Conservation (phyloP, 306 rosid genomes). For the Lathyrus oleraceus region DNA sequence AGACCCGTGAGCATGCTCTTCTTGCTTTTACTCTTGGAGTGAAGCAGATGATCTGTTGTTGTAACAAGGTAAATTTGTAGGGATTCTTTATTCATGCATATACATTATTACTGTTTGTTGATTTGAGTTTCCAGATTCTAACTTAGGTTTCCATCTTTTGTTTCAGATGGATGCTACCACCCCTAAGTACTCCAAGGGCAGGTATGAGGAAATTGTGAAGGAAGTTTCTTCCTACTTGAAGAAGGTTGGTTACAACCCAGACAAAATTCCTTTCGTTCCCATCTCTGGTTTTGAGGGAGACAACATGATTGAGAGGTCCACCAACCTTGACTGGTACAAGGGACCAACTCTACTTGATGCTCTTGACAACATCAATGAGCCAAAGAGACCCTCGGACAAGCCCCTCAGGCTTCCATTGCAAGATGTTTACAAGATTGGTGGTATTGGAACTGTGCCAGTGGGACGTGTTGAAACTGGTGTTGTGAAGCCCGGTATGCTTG, state of each 20-base stretch:
- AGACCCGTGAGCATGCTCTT: slow-evolving; percentile 49
- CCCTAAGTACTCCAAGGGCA: slow-evolving; percentile 57
- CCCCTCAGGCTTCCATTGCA: slow-evolving; percentile 49
- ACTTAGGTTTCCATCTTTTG: neutral
- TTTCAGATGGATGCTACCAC: slow-evolving; percentile 58
- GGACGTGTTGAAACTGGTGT: slow-evolving; percentile 49
- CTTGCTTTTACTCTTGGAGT: slow-evolving; percentile 51
- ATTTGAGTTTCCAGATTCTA: neutral
- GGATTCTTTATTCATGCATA: accelerated
- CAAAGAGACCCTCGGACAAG: slow-evolving; percentile 50
- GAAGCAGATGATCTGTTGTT: slow-evolving; percentile 49
- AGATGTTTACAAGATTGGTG: slow-evolving; percentile 53
- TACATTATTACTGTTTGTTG: too few relatives aligned
- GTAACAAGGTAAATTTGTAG: slow-evolving; percentile 37
- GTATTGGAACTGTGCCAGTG: slow-evolving; percentile 50
- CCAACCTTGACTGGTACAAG: slow-evolving; percentile 59
- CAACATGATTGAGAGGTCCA: slow-evolving; percentile 54
- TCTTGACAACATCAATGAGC: slow-evolving; percentile 44
- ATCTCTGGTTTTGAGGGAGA: slow-evolving; percentile 59
- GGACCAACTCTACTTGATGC: slow-evolving; percentile 54
- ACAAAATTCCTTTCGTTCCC: slow-evolving; percentile 54
- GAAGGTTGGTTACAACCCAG: slow-evolving; percentile 69
- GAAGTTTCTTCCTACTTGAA: slow-evolving; percentile 56
- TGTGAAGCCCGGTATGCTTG: slow-evolving; percentile 42
- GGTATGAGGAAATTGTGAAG: slow-evolving; percentile 53